Base-by-base conservation (phyloP, 768 basidiomycete genomes). In the Kwoniella bestiolae region DNA sequence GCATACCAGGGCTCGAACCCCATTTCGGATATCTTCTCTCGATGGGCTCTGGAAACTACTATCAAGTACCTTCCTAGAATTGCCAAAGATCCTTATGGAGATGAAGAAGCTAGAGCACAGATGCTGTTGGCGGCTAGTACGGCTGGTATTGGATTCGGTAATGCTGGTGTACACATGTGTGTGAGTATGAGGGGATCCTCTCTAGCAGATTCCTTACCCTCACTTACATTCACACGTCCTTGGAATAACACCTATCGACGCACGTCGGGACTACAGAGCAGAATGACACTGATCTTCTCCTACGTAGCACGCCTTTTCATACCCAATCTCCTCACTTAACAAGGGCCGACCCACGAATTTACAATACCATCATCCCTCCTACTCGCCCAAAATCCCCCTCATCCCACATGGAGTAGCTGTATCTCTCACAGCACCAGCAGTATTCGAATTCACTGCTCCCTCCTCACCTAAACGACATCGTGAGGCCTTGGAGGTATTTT, bases 81-180 rank as follows among this genome's bases (percentile, higher is more conserved):
- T 46, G 89, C 91, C 1, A 90, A 88, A 76, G 86, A 95, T 76
- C 85, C 75, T 2, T 65, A 81, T 14, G 86, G 87, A 51, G 91
- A 97, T 78, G 82, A 85, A 16, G 92, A 95, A 78, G 92, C 95
- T 9, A 86, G 92, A 72, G 84, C 85, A 16, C 91, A 93, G 80
- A 96, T 98, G 93, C 87, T 97, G 90, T 84, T 97, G 65, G 94
- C 94, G 1, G 87, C 94, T 12, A 93, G 93, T 12, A 94, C 95
- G 66, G 94, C 94, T 68, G 94, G 94, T 34, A 95, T 95, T 50
- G 94, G 94, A 5, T 80, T 80, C 63, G 79, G 79, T 14, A 80
- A 77, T 56, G 79, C 79, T 14, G 79, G 79, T 55, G 79, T 79
- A 18, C 67, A 75, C 50, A 63, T 75, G 52, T 70, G 72, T 4